Base-by-base conservation (phyloP, 2,329 filamentous ascomycete species). In the Phaeosphaeriaceae sp. region DNA sequence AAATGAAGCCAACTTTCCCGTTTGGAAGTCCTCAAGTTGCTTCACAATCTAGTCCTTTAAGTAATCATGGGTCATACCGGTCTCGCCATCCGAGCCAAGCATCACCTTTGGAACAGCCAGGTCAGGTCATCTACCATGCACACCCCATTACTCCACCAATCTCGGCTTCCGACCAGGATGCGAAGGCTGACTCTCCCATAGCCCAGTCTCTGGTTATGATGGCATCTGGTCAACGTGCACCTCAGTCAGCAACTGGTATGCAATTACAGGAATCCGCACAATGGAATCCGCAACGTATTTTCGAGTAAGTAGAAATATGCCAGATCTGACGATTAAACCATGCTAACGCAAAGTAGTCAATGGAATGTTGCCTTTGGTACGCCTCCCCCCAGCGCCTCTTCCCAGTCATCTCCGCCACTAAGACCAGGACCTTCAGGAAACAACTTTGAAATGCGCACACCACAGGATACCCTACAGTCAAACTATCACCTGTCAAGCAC, bases 331-430 rank as follows among this genome's bases (percentile, higher is more conserved):
- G 23, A 21, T n/a, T 4, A 12, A 13, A 5, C 26, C 17, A 44
- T 8, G 23, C 61, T 66, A 64, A 68, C 35, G 12, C 48, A 6
- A 13, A 6, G 41, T 66, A 96, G 92, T 74, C 91, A 96, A 79
- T 97, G 93, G 92, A 92, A 96, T 74, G 87, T 89, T 68, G 92
- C 93, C 59, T 97, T 97, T 77, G 90, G 91, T 79, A 89, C 87
- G 73, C 70, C 75, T 66, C 69, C 74, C 62, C 64, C 72, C 52
- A 74, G 67, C 64, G 65, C 71, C 46, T 69, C 73, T 42, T 73
- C 74, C 38, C 75, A 76, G 60, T 72, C 74, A 28, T 75, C 76
- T 44, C 76, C 76, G 57, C 74, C 75, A 67, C 67, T 74, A 69
- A 74, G 71, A 70, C 73, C 74, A 54, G 71, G 68, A 49, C 67